These are phyloP conservation scores for Torrubiella hemipterigena DNA, from an alignment of 2,329 filamentous ascomycete genomes.

Conservation along the genomic window DNA sequence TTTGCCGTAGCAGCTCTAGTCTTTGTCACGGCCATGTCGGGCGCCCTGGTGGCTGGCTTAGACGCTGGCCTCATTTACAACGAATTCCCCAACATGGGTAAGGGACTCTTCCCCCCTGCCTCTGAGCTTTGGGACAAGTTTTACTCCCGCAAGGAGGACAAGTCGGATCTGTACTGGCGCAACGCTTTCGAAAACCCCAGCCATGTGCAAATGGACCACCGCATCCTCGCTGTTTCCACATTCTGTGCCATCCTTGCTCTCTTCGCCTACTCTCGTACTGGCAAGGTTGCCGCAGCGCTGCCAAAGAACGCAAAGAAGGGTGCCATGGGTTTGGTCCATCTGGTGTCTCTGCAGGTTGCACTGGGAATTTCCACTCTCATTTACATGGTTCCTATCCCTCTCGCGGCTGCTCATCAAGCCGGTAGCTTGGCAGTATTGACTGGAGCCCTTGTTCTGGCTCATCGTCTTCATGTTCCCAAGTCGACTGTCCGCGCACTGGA, in stretches of 20 bases:
- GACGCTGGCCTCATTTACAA: constrained; percentile 98
- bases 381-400: constrained; percentile 80
- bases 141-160: constrained; percentile 69
- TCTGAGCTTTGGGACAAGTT: constrained; percentile 75
- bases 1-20: constrained; percentile 61
- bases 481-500: constrained; percentile 49
- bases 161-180: constrained; percentile 84
- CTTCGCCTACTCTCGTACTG: constrained; percentile 67
- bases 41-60: constrained; percentile 83
- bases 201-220: constrained; percentile 89
- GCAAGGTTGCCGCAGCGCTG: constrained; percentile 43
- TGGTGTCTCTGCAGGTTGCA: constrained; percentile 69
- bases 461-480: constrained; percentile 62
- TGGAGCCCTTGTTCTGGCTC: constrained; percentile 68
- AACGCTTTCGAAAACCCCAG: constrained; percentile 97
- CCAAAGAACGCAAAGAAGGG: constrained; percentile 55
- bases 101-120: constrained; percentile 67
- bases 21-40: constrained; percentile 86
- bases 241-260: constrained; percentile 71
- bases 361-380: constrained; percentile 85
- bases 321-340: constrained; percentile 67
- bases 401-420: constrained; percentile 88
- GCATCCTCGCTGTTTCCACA: constrained; percentile 80
- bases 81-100: constrained; percentile 92
- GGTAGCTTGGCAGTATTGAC: constrained; percentile 77